Percentiles rank a stretch among this genome's conserved stretches.
These are phyloP conservation scores for Neurospora terricola DNA, from an alignment of 495 filamentous ascomycete genomes.

Conservation along the genomic window DNA sequence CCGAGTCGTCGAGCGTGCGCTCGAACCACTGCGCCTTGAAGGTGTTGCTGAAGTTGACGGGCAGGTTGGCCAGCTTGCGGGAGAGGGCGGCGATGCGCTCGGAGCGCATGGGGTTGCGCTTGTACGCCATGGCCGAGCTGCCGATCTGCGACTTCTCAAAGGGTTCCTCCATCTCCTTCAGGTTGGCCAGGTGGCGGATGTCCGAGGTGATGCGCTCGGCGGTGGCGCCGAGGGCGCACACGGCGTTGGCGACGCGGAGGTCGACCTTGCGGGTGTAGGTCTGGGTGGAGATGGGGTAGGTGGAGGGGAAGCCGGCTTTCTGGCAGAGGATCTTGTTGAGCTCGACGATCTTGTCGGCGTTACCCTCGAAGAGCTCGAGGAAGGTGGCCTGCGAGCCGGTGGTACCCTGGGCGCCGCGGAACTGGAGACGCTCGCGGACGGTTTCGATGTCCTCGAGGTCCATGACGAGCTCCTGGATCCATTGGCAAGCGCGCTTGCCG, in stretches of 20 bases:
- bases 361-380: conserved; percentile 63
- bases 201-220: conserved; percentile 59
- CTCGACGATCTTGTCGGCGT: conserved; percentile 67
- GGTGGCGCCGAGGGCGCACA: conserved; percentile 75
- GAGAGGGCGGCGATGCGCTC: conserved; percentile 77
- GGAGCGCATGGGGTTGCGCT: conserved; percentile 68
- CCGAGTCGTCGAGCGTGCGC: conserved; percentile 46
- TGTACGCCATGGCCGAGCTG: conserved; percentile 61
- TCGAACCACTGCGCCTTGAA: conserved; percentile 80
- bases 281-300: conserved; percentile 68
- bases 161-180: conserved; percentile 76
- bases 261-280: conserved; percentile 68
- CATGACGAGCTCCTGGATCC: conserved; percentile 82
- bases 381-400: conserved; percentile 56
- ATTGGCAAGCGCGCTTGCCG: conserved; percentile 63
- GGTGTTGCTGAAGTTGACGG: conserved; percentile 63
- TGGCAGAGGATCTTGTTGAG: conserved; percentile 59
- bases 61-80: conserved; percentile 55
- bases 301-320: conserved; percentile 71
- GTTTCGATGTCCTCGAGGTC: conserved; percentile 76
- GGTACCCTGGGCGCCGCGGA: conserved; percentile 47
- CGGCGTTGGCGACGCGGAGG: conserved; percentile 65
- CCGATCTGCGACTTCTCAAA: conserved; percentile 75
- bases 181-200: conserved; percentile 63
- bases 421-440: conserved; percentile 62